Evolutionary conservation across 2,329 filamentous ascomycete species (phyloP), one percentile per base, ranked within the genome.

Genomic region (Talaromyces sp.): DNA sequence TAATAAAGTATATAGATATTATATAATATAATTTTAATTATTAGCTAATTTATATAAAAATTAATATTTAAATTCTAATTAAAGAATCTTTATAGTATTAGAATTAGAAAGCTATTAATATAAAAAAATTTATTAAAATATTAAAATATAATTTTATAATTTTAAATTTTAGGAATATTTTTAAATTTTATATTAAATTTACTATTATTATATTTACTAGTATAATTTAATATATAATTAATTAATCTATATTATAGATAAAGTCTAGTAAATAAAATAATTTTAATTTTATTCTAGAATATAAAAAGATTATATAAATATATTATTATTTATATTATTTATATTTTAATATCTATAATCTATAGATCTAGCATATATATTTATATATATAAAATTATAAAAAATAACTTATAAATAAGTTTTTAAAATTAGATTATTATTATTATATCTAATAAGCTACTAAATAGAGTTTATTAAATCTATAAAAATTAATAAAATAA

Each of bases 381-480:
- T 25, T n/a, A n/a, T 13, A 25, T 1, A 67, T 67, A 3, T 69
- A 70, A 7, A 75, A 37, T 8, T 3, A 10, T 8, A 37, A 37
- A 3, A 67, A 68, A 25, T 13, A 13, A 17, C 15, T 41, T 6
- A 13, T 41, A 13, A 41, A 13, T 13, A 72, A 71, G 54, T 39
- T 54, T 19, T 66, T 70, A 10, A 45, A 35, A 1, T 43, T 54
- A 35, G 70, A 61, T 11, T 67, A 73, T 59, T 69, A 70, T 31
- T 62, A 67, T 7, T 54, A 64, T 35, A 70, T 74, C 17, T 68
- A 72, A 65, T 45, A 72, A 58, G 70, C 69, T 41, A 66, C 68
- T 3, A 45, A 69, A 25, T 66, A 67, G 11, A 66, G 65, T 13
- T 66, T 67, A 2, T 39, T 39, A 15, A 67, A 69, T 15, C 61